phyloP scores from a whole-genome alignment of 495 filamentous ascomycete genomes.

The Terfezia claveryi region DNA sequence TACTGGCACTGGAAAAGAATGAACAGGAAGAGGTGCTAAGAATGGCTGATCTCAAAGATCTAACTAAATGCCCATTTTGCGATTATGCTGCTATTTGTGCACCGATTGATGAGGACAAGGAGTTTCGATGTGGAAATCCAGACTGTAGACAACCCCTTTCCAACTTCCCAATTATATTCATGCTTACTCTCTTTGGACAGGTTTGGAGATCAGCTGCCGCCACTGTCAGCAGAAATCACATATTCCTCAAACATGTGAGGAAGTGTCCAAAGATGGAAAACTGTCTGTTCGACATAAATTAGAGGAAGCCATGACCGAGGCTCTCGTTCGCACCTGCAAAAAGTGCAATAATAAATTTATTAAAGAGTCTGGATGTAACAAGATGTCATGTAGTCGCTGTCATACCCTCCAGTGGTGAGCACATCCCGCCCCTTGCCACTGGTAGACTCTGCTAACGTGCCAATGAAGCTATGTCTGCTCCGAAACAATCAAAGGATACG shows the following conservation, averaged over 20 bases:
- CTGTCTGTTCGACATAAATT: slow-evolving; percentile 39
- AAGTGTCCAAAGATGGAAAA: slow-evolving; percentile 37
- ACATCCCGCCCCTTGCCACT: slow-evolving; percentile 2
- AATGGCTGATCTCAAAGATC: slow-evolving; percentile 39
- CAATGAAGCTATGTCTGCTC: slow-evolving; percentile 41
- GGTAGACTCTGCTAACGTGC: not conserved
- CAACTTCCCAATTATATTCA: not conserved
- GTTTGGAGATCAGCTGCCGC: slow-evolving; percentile 39
- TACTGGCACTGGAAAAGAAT: slow-evolving; percentile 38
- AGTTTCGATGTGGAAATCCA: slow-evolving; percentile 49
- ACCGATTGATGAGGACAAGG: slow-evolving; percentile 45
- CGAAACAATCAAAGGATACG: slow-evolving; percentile 30
- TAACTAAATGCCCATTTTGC: slow-evolving; percentile 62
- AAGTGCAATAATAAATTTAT: slow-evolving; percentile 39
- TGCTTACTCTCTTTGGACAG: slow-evolving; percentile 5
- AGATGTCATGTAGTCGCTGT: slow-evolving; percentile 49
- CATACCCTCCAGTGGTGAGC: slow-evolving; percentile 32
- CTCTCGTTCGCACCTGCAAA: slow-evolving; percentile 57
- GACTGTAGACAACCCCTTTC: slow-evolving; percentile 27
- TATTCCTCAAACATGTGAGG: slow-evolving; percentile 51
- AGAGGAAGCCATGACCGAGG: slow-evolving; percentile 67
- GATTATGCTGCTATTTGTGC: slow-evolving; percentile 51
- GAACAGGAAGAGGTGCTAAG: slow-evolving; percentile 47
- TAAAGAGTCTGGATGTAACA: slow-evolving; percentile 69
- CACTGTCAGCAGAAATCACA: slow-evolving; percentile 51